These are phyloP conservation scores for Chytridium lagenaria DNA, from an alignment of 371 early-diverging fungal species.

Conservation along the genomic window DNA sequence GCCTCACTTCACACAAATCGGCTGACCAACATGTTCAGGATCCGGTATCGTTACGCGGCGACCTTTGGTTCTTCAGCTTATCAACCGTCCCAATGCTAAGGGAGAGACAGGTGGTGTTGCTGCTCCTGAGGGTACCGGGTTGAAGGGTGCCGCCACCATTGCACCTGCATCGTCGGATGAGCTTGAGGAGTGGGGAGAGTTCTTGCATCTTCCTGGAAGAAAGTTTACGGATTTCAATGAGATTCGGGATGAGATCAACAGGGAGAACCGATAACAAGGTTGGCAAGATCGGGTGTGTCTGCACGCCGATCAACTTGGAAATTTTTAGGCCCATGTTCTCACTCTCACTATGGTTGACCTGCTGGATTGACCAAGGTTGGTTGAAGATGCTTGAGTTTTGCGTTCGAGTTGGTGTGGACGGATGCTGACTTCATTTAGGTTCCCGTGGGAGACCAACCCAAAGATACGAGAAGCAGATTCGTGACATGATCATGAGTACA, in stretches of 20 bases:
- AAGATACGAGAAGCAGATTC: conserved; percentile 96
- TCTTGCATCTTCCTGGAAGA: conserved; percentile 91
- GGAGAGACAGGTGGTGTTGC: conserved; percentile 56
- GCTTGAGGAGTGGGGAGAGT: conserved; percentile 95
- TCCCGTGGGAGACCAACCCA: conserved; percentile 98
- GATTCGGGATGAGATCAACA: conserved; percentile 92
- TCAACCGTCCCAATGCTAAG: conserved; percentile 76
- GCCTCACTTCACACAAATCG: conserved; percentile 4
- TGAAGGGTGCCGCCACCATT: conserved; percentile 31
- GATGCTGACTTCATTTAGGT: too few relatives aligned
- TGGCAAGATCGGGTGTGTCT: conserved; percentile 82
- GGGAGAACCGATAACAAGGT: conserved; percentile 86
- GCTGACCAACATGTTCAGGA: conserved; percentile 41
- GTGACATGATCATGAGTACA: conserved; percentile 96
- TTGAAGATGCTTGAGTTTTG: too few relatives aligned
- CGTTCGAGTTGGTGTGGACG: too few relatives aligned
- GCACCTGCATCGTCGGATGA: conserved; percentile 53
- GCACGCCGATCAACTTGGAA: conserved; percentile 93
- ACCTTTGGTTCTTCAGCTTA: conserved; percentile 94
- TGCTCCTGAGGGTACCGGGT: conserved; percentile 40
- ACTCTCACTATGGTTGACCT: conserved; percentile 98
- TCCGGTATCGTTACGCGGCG: conserved; percentile 95
- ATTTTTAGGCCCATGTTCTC: conserved; percentile 93
- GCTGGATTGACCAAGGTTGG: conserved; percentile 89
- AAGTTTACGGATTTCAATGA: conserved; percentile 92